Percentiles rank a stretch among this genome's conserved stretches.
Evolutionary conservation across 2,329 filamentous ascomycete genomes (phyloP).

Genomic region (Periconia macrospinosa): DNA sequence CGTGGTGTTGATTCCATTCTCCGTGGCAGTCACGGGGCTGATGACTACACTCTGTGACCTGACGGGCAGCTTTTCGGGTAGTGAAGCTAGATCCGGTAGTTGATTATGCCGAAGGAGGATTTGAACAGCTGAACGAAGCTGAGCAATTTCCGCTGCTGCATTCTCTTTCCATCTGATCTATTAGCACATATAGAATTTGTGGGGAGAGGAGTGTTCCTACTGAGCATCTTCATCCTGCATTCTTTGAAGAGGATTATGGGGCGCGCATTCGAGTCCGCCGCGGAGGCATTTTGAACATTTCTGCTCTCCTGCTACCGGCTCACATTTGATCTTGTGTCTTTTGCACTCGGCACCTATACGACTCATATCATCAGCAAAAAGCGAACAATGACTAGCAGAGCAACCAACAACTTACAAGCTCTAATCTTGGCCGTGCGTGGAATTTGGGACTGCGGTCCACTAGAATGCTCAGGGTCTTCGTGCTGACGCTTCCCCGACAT

Average conservation of each 20-base stretch:
- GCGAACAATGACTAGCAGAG: not conserved
- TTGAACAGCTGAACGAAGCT: conserved; percentile 31
- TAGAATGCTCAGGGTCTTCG: conserved; percentile 30
- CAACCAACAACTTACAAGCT: conserved; percentile 23
- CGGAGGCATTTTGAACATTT: conserved; percentile 40
- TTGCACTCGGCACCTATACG: conserved; percentile 36
- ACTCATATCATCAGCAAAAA: conserved; percentile 2
- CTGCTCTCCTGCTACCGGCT: conserved; percentile 32
- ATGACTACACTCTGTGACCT: conserved; percentile 16
- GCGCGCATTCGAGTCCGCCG: conserved; percentile 76
- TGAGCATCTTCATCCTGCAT: conserved; percentile 35
- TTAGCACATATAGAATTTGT: not conserved
- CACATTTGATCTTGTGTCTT: conserved; percentile 40
- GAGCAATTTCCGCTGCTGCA: conserved; percentile 25
- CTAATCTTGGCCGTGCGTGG: conserved; percentile 25
- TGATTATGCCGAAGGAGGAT: conserved; percentile 29
- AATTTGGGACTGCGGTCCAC: conserved; percentile 26
- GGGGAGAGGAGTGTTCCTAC: conserved; percentile 14
- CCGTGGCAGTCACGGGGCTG: conserved; percentile 29
- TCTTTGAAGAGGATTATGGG: conserved; percentile 54
- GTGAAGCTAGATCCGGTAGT: conserved; percentile 22
- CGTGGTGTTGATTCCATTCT: conserved; percentile 24
- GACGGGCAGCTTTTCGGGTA: conserved; percentile 1
- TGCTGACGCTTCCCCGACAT: conserved; percentile 57
- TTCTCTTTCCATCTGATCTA: conserved; percentile 35